These are phyloP conservation scores for Sphagnum magellanicum DNA, from an alignment of 228 moss, liverwort and hornwort species.

Conservation along the genomic window DNA sequence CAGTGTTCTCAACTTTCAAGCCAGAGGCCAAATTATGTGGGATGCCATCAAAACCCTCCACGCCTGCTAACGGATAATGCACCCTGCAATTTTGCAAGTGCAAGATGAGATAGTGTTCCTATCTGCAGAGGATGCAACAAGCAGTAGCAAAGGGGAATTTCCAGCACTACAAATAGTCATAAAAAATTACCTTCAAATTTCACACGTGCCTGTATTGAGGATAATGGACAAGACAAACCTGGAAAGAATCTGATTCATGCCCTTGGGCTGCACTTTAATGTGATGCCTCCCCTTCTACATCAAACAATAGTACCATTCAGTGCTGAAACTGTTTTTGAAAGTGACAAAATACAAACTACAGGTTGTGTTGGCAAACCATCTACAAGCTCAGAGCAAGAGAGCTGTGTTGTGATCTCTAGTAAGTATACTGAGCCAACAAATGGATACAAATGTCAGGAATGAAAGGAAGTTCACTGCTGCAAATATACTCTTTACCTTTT, in stretches of 20 bases:
- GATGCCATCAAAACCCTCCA: slow-evolving; percentile 47
- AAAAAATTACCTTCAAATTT: no score
- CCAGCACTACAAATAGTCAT: not conserved
- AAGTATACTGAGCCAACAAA: not conserved
- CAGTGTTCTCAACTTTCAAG: slow-evolving; percentile 35
- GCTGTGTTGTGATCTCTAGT: not conserved
- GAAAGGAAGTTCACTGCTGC: not conserved
- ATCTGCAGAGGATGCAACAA: no score
- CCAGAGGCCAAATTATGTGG: slow-evolving; percentile 35
- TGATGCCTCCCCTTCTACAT: slow-evolving; percentile 74
- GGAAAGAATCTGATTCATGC: slow-evolving; percentile 39
- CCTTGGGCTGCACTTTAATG: slow-evolving; percentile 47
- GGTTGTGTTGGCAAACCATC: no score
- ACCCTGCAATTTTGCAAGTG: slow-evolving; percentile 23
- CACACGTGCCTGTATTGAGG: no score
- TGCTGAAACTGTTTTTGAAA: no score
- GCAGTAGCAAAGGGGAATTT: not conserved
- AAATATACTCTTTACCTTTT: slow-evolving; percentile 41
- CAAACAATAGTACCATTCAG: no score
- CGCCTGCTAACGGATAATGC: slow-evolving; percentile 41
- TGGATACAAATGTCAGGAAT: not conserved
- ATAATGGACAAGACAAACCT: slow-evolving; percentile 15
- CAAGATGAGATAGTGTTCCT: no score
- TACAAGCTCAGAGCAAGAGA: not conserved
- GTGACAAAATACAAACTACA: no score